phyloP scores from a whole-genome alignment of 2,329 filamentous ascomycete genomes.

The Periconia macrospinosa region DNA sequence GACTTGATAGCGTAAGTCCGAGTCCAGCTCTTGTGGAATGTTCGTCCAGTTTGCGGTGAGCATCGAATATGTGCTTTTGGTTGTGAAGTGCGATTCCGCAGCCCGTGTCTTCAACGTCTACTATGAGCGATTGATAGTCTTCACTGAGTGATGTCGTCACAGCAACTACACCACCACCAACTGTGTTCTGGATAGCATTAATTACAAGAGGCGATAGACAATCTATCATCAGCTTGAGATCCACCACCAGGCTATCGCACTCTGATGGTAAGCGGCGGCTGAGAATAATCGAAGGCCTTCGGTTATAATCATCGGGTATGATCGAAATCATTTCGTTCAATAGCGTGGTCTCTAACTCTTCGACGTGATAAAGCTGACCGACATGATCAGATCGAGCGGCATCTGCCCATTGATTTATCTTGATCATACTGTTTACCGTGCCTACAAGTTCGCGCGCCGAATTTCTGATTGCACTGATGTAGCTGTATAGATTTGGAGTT shows the following conservation, averaged over 20 bases:
- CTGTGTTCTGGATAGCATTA: conserved; percentile 49
- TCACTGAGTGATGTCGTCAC: conserved; percentile 35
- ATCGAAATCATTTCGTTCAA: conserved; percentile 30
- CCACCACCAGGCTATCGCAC: conserved; percentile 37
- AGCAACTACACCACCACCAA: conserved; percentile 39
- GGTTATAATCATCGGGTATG: conserved; percentile 30
- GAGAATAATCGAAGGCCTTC: conserved; percentile 36
- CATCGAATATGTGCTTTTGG: conserved; percentile 46
- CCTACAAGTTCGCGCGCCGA: conserved; percentile 49
- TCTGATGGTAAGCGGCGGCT: conserved; percentile 32
- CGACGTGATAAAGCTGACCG: conserved; percentile 29
- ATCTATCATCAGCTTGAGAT: conserved; percentile 47
- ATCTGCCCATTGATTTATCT: conserved; percentile 45
- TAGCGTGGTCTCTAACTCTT: conserved; percentile 36
- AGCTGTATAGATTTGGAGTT: conserved; percentile 20
- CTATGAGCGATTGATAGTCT: conserved; percentile 33
- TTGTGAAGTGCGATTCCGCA: conserved; percentile 42
- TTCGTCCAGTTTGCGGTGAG: conserved; percentile 47
- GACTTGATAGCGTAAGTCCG: conserved; percentile 48
- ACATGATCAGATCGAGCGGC: conserved; percentile 25
- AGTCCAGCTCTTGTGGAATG: conserved; percentile 47
- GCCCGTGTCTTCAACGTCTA: conserved; percentile 51
- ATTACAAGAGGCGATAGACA: conserved; percentile 46
- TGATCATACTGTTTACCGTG: conserved; percentile 51
- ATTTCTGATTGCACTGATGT: conserved; percentile 42